These are phyloP conservation scores for Toxicodendron radicans DNA, from an alignment of 345 rosid genomes.

Conservation along the genomic window DNA sequence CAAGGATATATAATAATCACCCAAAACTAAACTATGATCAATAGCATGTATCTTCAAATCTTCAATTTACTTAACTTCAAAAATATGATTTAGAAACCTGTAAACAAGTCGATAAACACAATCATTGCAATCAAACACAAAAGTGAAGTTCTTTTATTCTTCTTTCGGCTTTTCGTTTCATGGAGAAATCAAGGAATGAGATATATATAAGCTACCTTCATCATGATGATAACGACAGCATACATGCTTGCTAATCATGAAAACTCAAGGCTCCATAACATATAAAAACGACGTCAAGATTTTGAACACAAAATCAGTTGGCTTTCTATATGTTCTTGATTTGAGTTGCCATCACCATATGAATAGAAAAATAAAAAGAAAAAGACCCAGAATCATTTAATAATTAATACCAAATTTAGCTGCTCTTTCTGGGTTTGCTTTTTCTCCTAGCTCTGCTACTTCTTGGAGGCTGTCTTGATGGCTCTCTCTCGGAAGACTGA, in stretches of 20 bases:
- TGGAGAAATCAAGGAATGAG: conserved; percentile 9
- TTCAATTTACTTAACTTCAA: no score
- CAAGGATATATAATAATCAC: no score
- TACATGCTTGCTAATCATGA: conserved; percentile 3
- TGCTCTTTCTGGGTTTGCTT: conserved; percentile 82
- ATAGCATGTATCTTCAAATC: neutral
- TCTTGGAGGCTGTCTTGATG: conserved; percentile 30
- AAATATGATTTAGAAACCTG: neutral
- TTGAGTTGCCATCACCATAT: neutral
- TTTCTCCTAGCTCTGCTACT: conserved; percentile 68
- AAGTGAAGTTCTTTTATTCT: neutral
- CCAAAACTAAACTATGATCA: neutral
- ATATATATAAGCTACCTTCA: neutral
- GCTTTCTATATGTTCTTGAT: neutral
- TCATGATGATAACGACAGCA: neutral
- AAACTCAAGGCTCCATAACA: conserved; percentile 8
- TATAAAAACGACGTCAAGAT: neutral
- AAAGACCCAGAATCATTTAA: neutral
- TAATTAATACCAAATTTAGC: conserved; percentile 32
- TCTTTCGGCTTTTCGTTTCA: conserved; percentile 14
- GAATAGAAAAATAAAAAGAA: neutral
- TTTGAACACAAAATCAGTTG: conserved; percentile 1
- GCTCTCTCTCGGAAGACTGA: neutral
- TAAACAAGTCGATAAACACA: neutral
- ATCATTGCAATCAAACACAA: neutral